Percentiles rank a stretch among this genome's conserved stretches.
phyloP scores from a whole-genome alignment of 2,329 filamentous ascomycete genomes.

The Huntiella omanensis region DNA sequence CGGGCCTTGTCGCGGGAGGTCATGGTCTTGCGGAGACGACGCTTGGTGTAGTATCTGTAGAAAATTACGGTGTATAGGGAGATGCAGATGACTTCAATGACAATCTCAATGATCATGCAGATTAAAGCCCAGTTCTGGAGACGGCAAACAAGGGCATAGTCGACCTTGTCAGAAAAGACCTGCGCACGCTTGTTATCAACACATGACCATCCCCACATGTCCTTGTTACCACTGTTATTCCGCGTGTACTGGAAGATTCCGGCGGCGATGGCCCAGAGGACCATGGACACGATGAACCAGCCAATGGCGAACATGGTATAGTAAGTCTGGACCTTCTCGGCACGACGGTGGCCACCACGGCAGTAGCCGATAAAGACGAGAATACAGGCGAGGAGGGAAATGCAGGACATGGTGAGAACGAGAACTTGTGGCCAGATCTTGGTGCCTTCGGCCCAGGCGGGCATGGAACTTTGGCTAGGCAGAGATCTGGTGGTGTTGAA shows the following conservation, averaged over 20 bases:
- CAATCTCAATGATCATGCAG: slow-evolving; percentile 92
- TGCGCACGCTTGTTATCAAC: slow-evolving; percentile 66
- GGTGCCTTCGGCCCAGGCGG: slow-evolving; percentile 66
- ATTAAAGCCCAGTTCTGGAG: slow-evolving; percentile 90
- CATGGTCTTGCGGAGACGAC: slow-evolving; percentile 91
- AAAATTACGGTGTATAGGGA: slow-evolving; percentile 86
- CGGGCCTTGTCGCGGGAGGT: slow-evolving; percentile 83
- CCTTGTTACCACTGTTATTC: slow-evolving; percentile 51
- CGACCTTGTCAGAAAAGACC: slow-evolving; percentile 60
- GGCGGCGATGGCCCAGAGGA: slow-evolving; percentile 82
- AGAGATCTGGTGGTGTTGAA: slow-evolving; percentile 74
- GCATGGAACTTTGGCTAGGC: slow-evolving; percentile 58
- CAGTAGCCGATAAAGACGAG: slow-evolving; percentile 72
- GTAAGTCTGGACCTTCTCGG: slow-evolving; percentile 86
- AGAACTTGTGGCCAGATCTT: slow-evolving; percentile 79
- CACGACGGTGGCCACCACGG: slow-evolving; percentile 68
- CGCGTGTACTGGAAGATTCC: slow-evolving; percentile 65
- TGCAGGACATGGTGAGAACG: slow-evolving; percentile 56
- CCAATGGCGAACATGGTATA: slow-evolving; percentile 86
- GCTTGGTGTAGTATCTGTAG: slow-evolving; percentile 95
- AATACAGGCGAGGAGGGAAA: slow-evolving; percentile 66
- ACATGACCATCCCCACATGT: slow-evolving; percentile 98
- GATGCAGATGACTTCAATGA: slow-evolving; percentile 82
- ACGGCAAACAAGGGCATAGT: slow-evolving; percentile 82
- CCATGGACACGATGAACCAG: slow-evolving; percentile 82